These are phyloP conservation scores for Dendrobium huoshanense DNA, from an alignment of 106 monocot genomes.

Conservation along the genomic window DNA sequence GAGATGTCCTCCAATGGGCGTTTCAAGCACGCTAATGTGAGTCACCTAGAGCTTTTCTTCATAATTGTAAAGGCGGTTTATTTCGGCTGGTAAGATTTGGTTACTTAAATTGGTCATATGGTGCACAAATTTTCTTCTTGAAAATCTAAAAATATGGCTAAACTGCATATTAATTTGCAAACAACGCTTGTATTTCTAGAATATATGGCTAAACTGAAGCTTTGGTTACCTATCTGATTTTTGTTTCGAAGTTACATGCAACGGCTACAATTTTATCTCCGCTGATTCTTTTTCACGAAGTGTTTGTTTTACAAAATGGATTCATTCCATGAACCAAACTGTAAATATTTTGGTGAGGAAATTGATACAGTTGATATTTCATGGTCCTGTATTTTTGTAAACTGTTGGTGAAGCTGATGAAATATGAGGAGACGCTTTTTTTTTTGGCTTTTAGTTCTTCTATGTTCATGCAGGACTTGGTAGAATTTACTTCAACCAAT, in stretches of 20 bases:
- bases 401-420: not conserved
- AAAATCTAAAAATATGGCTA: not conserved
- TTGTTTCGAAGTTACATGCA: not conserved
- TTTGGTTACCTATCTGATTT: not conserved
- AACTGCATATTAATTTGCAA: not conserved
- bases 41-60: not conserved
- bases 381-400: not conserved
- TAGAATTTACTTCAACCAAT: too few species aligned
- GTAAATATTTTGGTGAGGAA: not conserved
- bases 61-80: not conserved
- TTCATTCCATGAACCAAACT: not conserved
- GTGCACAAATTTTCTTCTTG: not conserved
- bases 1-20: conserved; percentile 25
- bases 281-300: not conserved
- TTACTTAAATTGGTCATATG: not conserved
- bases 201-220: not conserved
- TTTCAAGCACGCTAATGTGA: conserved; percentile 5
- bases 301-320: too few species aligned
- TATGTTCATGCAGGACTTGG: too few species aligned
- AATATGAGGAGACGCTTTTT: not conserved
- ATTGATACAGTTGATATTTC: not conserved
- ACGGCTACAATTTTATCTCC: not conserved
- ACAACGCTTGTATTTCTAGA: not conserved
- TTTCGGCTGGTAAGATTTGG: not conserved
- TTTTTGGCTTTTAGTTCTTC: not conserved